phyloP scores from a whole-genome alignment of 176 grass and related monocot genomes.

The Alloteropsis semialata region DNA sequence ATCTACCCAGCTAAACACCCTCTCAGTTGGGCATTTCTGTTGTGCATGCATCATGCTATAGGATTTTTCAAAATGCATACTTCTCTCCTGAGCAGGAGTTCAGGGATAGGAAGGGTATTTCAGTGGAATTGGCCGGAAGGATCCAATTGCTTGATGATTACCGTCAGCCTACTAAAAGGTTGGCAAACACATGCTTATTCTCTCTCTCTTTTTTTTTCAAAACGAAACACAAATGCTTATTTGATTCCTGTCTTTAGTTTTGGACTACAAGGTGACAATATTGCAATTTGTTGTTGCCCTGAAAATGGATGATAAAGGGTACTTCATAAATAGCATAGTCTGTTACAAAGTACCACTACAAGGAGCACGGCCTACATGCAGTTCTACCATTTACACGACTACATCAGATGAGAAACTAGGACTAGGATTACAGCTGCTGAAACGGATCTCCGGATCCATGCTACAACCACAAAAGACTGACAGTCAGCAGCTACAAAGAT shows the following conservation, averaged over 20 bases:
- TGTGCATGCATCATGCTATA: neutral
- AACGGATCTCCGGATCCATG: neutral
- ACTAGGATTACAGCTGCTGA: neutral
- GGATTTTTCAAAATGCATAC: neutral
- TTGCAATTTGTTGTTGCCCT: neutral
- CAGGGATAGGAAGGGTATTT: neutral
- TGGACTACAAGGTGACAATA: neutral
- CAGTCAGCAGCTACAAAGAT: neutral
- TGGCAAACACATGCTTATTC: neutral
- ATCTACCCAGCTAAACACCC: too few species aligned
- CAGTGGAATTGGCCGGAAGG: neutral
- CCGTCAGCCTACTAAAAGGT: neutral
- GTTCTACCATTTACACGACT: neutral
- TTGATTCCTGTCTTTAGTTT: neutral
- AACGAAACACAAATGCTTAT: neutral
- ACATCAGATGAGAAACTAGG: neutral
- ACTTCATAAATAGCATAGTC: neutral
- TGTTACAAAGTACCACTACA: neutral
- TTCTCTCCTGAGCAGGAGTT: neutral
- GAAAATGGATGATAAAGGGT: neutral
- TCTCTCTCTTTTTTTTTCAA: neutral
- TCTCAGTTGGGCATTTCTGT: neutral
- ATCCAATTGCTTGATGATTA: neutral
- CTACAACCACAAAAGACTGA: neutral
- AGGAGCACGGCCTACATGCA: neutral